Base-by-base conservation (phyloP, 495 filamentous ascomycete genomes). In the Thozetella sp. region DNA sequence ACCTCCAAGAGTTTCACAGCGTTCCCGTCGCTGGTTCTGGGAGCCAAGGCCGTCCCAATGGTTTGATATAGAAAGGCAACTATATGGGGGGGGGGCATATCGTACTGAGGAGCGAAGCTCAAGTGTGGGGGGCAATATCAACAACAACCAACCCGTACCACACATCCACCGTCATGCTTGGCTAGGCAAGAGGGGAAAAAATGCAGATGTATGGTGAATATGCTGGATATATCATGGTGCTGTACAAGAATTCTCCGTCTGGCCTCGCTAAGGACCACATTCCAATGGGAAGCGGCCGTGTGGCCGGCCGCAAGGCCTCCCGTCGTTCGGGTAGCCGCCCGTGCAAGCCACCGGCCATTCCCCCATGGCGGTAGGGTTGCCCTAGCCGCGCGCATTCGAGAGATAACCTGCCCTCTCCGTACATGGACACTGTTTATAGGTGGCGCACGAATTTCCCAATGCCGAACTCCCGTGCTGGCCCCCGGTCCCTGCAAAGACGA, bases 361-460 rank as follows among this genome's bases (percentile, higher is more conserved):
- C n/a, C n/a, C 43, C 43, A 10, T 3, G 43, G 43, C 43, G 43
- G 43, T 48, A 48, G 43, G 43, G 3, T 48, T 10, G 43, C 43
- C n/a, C 43, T 48, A 48, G 43, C 43, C 43, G 43, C 43, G 43
- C 43, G 43, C 43, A 48, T 48, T 48, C 43, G 43, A 48, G n/a
- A 48, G n/a, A 20, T 48, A 20, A 48, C 12, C 43, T 48, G 43
- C 43, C 20, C 4, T 37, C 30, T n/a, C 43, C 43, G 10, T 48
- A 11, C 43, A 11, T 48, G 43, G 12, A 48, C 43, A 48, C 9
- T 48, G 43, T 20, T 20, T 48, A 20, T 20, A 48, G 10, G 43
- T 48, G 4, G 43, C 43, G 20, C 9, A 4, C 43, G 3, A 48
- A n/a, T n/a, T 48, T 48, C 20, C 43, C 43, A 48, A 48, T 48